These are phyloP conservation scores for Nephelium lappaceum DNA, from an alignment of 345 rosid genomes.

Conservation along the genomic window DNA sequence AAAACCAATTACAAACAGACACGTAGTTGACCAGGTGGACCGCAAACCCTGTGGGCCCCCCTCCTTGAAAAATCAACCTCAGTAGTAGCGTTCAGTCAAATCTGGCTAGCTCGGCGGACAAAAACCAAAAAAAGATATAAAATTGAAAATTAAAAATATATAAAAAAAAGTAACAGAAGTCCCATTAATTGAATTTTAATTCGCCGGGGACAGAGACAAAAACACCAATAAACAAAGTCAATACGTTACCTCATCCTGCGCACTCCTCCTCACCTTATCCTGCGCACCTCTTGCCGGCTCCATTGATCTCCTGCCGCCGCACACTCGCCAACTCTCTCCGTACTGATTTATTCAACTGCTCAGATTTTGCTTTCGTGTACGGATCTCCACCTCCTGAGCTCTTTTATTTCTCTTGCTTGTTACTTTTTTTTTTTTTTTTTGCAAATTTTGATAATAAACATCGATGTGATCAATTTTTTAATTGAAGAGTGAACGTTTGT, in stretches of 20 bases:
- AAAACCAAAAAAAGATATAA: background rate
- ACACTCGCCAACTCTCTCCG: background rate
- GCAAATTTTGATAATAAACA: background rate
- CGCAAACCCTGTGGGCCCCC: background rate
- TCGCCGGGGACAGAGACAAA: background rate
- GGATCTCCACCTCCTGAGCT: background rate
- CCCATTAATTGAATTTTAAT: slow-evolving; percentile 4
- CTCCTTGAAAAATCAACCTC: background rate
- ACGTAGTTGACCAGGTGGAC: slow-evolving; percentile 5
- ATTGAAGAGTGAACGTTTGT: background rate
- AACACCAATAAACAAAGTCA: background rate
- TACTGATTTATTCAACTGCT: slow-evolving; percentile 1
- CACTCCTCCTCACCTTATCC: slow-evolving; percentile 28
- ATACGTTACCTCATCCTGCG: slow-evolving; percentile 18
- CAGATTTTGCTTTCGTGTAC: slow-evolving; percentile 7
- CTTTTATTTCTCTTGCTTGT: background rate
- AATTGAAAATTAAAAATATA: background rate
- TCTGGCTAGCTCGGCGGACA: slow-evolving; percentile 28
- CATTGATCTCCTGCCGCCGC: slow-evolving; percentile 19
- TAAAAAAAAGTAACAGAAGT: too few relatives aligned
- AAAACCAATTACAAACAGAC: background rate
- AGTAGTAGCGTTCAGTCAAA: slow-evolving; percentile 23
- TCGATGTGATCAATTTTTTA: slow-evolving; percentile 3
- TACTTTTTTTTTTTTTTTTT: background rate
- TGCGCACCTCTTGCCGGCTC: slow-evolving; percentile 34